Evolutionary conservation across 768 basidiomycete genomes (phyloP), one percentile per base, ranked within the genome.

Genomic region (Lentinula raphanica): DNA sequence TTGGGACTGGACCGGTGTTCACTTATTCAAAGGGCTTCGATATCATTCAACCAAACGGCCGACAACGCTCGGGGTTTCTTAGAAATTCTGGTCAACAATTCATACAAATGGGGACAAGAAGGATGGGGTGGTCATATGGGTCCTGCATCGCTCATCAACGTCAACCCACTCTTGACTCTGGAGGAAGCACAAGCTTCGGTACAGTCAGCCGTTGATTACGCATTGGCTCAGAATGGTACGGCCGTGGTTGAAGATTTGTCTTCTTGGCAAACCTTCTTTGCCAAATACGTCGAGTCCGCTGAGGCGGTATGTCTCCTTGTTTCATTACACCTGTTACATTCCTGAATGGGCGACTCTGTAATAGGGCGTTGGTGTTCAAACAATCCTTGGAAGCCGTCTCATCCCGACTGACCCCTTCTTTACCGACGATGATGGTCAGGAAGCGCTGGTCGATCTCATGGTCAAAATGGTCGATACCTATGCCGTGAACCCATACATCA

Each of bases 51-150:
- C 17, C 62, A 50, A 3, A 68, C 63, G 2, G 31, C 59, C n/a
- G 40, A 58, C 2, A 66, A 67, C 51, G 39, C 64, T 6, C 62
- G 49, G 2, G 60, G 59, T 1, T 75, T 69, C 65, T 65, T 68
- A 51, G 45, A 58, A 27, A 55, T 73, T 11, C 40, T 69, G 5
- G 67, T 72, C 2, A 65, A 75, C 56, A 65, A 68, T 25, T 63
- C 71, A 3, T 58, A 62, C 42, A 59, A 61, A 44, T 74, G 73
- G 71, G 70, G 66, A 3, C 56, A 62, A 13, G 66, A 73, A 29
- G 73, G 73, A 8, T 75, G 74, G 74, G 74, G 74, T 19, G 73
- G 73, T 0, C 71, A 73, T 59, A 69, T 72, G 29, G 36, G 51
- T 23, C 64, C 64, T 28, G 62, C 60, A 1, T 58, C 54, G 4